Evolutionary conservation across 768 basidiomycete species (phyloP).

Genomic region (Mycena galopus): DNA sequence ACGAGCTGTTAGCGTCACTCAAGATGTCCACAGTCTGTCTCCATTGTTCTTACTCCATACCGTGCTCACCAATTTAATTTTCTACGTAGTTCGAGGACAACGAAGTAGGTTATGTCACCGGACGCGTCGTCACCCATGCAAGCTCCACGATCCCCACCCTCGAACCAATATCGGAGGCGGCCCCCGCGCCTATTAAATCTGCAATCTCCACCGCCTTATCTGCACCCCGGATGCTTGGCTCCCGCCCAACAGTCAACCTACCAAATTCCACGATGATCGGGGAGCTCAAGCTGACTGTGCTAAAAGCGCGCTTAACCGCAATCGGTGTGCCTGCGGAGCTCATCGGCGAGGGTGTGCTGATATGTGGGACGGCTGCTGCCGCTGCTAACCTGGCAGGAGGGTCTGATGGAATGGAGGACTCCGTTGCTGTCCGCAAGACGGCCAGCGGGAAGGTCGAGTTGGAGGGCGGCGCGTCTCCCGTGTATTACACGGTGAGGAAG

Average conservation of each 20-base stretch:
- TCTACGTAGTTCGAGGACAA: conserved; percentile 99
- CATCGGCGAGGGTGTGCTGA: conserved; percentile 95
- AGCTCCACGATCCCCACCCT: conserved; percentile 92
- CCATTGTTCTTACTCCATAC: background rate
- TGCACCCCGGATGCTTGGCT: conserved; percentile 65
- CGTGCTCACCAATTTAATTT: conserved; percentile 1
- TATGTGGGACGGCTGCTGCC: conserved; percentile 79
- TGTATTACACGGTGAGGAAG: conserved; percentile 90
- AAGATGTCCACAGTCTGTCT: conserved; percentile 87
- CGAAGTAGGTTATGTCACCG: conserved; percentile 93
- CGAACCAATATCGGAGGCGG: conserved; percentile 66
- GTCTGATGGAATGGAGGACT: conserved; percentile 66
- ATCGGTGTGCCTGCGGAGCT: conserved; percentile 92
- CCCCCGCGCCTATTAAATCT: conserved; percentile 41
- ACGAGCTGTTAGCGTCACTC: conserved; percentile 82
- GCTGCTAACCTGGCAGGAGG: conserved; percentile 40
- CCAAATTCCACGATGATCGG: conserved; percentile 97
- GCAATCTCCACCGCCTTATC: conserved; percentile 40
- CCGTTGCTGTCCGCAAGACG: conserved; percentile 91
- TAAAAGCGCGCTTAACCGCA: conserved; percentile 84
- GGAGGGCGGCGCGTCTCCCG: conserved; percentile 89
- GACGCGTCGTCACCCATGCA: conserved; percentile 86
- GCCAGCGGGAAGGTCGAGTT: conserved; percentile 88
- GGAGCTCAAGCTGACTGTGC: conserved; percentile 90
- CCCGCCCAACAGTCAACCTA: conserved; percentile 74